Percentiles rank a stretch among this genome's conserved stretches.
phyloP scores from a whole-genome alignment of 345 rosid genomes.

The Ricinus communis region DNA sequence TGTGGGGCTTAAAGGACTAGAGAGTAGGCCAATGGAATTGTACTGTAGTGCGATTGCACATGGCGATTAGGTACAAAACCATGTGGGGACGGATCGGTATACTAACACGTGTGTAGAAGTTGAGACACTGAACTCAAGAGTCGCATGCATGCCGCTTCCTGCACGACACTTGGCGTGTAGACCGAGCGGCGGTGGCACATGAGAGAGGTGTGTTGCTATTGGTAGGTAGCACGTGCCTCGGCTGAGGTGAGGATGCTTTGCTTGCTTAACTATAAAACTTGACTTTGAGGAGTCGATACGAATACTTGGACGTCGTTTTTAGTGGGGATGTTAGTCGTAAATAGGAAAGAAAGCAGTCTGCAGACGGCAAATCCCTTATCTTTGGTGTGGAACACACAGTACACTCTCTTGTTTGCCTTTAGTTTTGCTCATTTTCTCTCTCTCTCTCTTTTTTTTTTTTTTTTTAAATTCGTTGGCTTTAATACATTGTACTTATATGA shows the following conservation, averaged over 20 bases:
- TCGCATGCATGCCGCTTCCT: constrained; percentile 14
- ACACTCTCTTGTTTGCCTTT: no score
- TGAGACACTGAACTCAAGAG: background rate
- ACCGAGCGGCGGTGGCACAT: constrained; percentile 38
- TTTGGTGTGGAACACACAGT: no score
- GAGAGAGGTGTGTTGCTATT: background rate
- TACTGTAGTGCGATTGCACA: constrained; percentile 28
- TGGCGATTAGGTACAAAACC: constrained; percentile 33
- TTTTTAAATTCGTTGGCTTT: no score
- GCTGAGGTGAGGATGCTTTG: background rate
- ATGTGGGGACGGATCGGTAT: constrained; percentile 17
- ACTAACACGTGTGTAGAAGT: constrained; percentile 17
- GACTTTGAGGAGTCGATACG: background rate
- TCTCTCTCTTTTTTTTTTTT: no score
- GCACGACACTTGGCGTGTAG: constrained; percentile 35
- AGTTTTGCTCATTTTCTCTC: no score
- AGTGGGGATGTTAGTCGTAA: no score
- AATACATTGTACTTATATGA: no score
- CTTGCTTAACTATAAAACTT: constrained; percentile 15
- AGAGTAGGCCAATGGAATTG: constrained; percentile 22
- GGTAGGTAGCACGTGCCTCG: constrained; percentile 37
- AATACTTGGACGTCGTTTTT: no score
- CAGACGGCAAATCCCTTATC: no score
- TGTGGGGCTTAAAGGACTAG: constrained; percentile 4
- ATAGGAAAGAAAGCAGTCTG: no score